Base-by-base conservation (phyloP, 371 early-diverging fungal species). In the Syncephalastrum monosporum region DNA sequence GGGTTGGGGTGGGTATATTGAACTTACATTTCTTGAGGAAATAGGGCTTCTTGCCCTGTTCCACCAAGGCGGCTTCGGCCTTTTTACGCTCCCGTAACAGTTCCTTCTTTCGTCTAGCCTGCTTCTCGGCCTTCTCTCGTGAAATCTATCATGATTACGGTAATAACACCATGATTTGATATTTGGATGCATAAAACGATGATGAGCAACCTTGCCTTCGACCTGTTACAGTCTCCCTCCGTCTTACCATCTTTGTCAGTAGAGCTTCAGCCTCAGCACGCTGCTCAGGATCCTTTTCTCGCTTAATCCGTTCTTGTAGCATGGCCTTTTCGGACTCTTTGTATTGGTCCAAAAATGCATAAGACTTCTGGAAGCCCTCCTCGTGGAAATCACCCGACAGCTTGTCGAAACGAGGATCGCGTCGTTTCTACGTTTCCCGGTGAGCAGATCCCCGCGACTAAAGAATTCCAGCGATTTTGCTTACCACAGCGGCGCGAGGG, bases 321-420 rank as follows among this genome's bases (percentile, higher is more conserved):
- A 82, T 70, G 16, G 77, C 79, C 54, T 90, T 75, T 64, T 96
- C 96, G 13, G 76, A 69, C 53, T 82, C 71, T 56, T 85, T 83
- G 63, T 90, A 89, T 24, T 91, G 86, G 27, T 87, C 75, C 38
- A 96, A 55, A 66, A 95, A 96, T 1, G 71, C 78, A 67, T 94
- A 96, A 6, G 93, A 90, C 55, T 88, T 86, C 61, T 91, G 84
- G 65, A 91, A 96, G 33, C 95, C 67, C 44, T 90, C 95, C 47
- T 86, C 83, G 70, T 95, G 93, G 49, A 91, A 77, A 42, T 86
- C 77, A n/a, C 96, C 96, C 0, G 88, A 84, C 38, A 90, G 61
- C 42, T 80, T 82, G 69, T 94, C 94, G 69, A 96, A 96, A 46
- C 96, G 80, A 45, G 96, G 96, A 71, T 96, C 96, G 21, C 92